phyloP scores from a whole-genome alignment of 345 rosid species.

The Populus alba region DNA sequence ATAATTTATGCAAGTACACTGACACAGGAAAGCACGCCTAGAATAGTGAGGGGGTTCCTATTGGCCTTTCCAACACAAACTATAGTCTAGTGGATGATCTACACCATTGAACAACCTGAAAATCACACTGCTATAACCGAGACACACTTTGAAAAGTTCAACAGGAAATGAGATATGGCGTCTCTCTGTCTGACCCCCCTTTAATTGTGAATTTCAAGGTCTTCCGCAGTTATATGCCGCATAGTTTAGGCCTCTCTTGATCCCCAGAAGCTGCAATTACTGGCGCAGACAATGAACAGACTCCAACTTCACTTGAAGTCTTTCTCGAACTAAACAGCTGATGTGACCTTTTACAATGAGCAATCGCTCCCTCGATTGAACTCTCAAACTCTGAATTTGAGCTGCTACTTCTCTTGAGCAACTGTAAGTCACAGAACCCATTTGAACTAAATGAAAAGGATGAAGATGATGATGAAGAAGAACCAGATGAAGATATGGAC shows the following conservation, averaged over 20 bases:
- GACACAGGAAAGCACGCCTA: not conserved
- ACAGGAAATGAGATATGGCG: not conserved
- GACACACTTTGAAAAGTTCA: not conserved
- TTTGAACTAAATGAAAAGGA: conserved; percentile 66
- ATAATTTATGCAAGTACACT: conserved; percentile 13
- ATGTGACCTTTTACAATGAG: conserved; percentile 80
- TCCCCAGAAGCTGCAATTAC: conserved; percentile 40
- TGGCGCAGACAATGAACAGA: conserved; percentile 38
- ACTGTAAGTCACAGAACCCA: conserved; percentile 44
- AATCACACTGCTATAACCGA: conserved; percentile 1
- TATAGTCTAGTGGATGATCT: not conserved
- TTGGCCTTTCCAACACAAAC: not conserved
- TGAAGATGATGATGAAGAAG: conserved; percentile 53
- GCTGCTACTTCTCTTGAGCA: conserved; percentile 63
- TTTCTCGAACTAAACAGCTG: conserved; percentile 35
- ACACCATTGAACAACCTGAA: not conserved
- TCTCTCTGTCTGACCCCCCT: not conserved
- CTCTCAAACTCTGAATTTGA: conserved; percentile 55
- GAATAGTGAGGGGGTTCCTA: not conserved
- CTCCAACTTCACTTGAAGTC: conserved; percentile 37
- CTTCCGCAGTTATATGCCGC: conserved; percentile 21
- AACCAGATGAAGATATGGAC: conserved; percentile 41
- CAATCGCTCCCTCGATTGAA: conserved; percentile 85
- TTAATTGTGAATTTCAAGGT: not conserved
- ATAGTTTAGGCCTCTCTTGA: conserved; percentile 33